Conservation (phyloP, 441 rosid species). For the Gossypium davidsonii region DNA sequence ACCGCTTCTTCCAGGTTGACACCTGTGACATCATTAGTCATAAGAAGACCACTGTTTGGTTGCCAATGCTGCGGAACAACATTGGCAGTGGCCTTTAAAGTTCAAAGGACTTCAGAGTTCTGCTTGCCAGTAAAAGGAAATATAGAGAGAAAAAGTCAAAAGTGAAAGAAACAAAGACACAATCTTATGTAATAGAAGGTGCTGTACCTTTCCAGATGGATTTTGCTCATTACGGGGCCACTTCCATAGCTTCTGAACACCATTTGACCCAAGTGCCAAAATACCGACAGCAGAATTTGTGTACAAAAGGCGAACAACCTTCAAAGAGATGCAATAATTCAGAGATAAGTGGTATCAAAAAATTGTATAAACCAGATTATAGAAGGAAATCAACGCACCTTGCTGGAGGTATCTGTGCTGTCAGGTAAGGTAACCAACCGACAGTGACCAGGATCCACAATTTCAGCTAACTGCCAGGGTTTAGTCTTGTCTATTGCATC, state of each 20-base stretch:
- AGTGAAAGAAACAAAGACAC: background rate
- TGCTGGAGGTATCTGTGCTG: slow-evolving; percentile 58
- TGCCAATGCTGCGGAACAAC: slow-evolving; percentile 81
- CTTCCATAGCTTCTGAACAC: slow-evolving; percentile 84
- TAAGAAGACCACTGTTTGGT: slow-evolving; percentile 89
- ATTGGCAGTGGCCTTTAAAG: slow-evolving; percentile 69
- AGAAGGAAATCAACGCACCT: slow-evolving; percentile 38
- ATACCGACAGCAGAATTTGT: slow-evolving; percentile 79
- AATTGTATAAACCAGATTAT: background rate
- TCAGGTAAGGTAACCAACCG: slow-evolving; percentile 57
- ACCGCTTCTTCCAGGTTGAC: slow-evolving; percentile 77
- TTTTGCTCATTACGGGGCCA: slow-evolving; percentile 77
- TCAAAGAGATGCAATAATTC: slow-evolving; percentile 15
- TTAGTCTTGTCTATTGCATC: slow-evolving; percentile 55
- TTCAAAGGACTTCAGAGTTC: slow-evolving; percentile 25
- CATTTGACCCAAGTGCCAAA: slow-evolving; percentile 81
- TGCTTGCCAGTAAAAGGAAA: slow-evolving; percentile 1
- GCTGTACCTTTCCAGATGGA: slow-evolving; percentile 66
- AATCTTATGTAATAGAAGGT: background rate
- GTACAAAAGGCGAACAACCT: slow-evolving; percentile 83
- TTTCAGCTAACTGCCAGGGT: slow-evolving; percentile 71
- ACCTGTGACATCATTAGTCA: slow-evolving; percentile 72
- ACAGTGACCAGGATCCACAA: slow-evolving; percentile 54
- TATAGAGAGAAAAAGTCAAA: background rate
- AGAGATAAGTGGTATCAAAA: slow-evolving; percentile 6